Base-by-base conservation (phyloP, 2,329 filamentous ascomycete species). In the Ceratocystis destructans region DNA sequence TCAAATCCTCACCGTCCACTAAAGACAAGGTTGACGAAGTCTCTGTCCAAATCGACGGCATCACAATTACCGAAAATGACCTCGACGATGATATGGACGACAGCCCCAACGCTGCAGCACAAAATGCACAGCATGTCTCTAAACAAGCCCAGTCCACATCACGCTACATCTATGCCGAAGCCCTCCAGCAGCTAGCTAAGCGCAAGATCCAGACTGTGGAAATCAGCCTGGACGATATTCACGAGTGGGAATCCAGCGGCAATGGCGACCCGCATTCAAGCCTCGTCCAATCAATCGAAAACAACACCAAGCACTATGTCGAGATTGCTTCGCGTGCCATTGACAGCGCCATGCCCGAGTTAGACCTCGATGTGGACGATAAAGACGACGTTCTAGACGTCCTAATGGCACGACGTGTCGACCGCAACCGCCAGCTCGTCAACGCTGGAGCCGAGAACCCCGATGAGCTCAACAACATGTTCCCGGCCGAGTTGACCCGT, bases 301-400 rank as follows among this genome's bases (percentile, higher is more conserved):
- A 82, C 71, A 99, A 99, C 76, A 90, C 94, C 17, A 89, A 94
- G 73, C 94, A 96, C 75, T 99, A 99, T 73, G 87, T 97, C 70
- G 94, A 99, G 72, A 83, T 97, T 68, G 77, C 97, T 68, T 93
- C 93, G 2, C 83, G 88, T 70, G 94, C 94, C 6, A 86, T 96
- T 57, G 94, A 99, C 77, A 87, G 86, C 68, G 82, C 89, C 65
- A 85, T 99, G 82, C 94, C 94, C 0, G 80, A 83, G 69, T 87
- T 92, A 50, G 88, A 84, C 15, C 81, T 80, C 64, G 90, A 96
- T n/a, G 41, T 66, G 70, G 90, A 87, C 71, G 97, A 96, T 82
- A 97, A 97, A 76, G 92, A 96, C 73, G 94, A 99, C 76, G 92
- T 97, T 8, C 82, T 99, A 55, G 94, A 99, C 76, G 90, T 99